Evolutionary conservation across 176 grass and related monocot genomes (phyloP).

Genomic region (Hsuehochloa calcarea): DNA sequence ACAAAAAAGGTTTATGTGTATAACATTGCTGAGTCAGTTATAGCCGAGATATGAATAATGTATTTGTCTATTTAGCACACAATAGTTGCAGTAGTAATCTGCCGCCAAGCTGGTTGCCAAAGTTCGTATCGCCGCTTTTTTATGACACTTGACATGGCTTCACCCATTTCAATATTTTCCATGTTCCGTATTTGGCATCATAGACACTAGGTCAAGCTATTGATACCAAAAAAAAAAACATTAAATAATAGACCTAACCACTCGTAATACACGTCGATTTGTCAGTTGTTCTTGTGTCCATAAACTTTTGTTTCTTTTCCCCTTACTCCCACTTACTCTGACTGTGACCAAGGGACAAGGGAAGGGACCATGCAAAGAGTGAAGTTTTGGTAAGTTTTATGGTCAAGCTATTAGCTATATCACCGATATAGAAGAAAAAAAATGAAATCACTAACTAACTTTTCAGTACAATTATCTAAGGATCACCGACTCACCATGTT

Average conservation of each 20-base stretch:
- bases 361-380: background rate
- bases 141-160: background rate
- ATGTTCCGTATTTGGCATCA: background rate
- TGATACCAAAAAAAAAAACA: background rate
- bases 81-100: background rate
- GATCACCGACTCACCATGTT: conserved; percentile 33
- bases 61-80: background rate
- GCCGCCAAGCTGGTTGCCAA: background rate
- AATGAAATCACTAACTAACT: conserved; percentile 42
- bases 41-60: background rate
- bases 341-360: background rate
- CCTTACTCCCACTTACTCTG: background rate
- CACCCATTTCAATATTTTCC: background rate
- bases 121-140: background rate
- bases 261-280: background rate
- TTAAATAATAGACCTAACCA: background rate
- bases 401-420: conserved; percentile 19
- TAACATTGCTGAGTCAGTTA: background rate
- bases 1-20: too few species aligned
- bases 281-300: background rate
- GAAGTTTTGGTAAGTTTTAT: background rate
- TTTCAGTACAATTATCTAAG: conserved; percentile 25
- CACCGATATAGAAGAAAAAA: background rate
- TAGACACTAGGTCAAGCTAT: background rate
- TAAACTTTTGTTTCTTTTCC: background rate